phyloP scores from a whole-genome alignment of 805 yeast genomes.

The Metschnikowia noctiluminum region DNA sequence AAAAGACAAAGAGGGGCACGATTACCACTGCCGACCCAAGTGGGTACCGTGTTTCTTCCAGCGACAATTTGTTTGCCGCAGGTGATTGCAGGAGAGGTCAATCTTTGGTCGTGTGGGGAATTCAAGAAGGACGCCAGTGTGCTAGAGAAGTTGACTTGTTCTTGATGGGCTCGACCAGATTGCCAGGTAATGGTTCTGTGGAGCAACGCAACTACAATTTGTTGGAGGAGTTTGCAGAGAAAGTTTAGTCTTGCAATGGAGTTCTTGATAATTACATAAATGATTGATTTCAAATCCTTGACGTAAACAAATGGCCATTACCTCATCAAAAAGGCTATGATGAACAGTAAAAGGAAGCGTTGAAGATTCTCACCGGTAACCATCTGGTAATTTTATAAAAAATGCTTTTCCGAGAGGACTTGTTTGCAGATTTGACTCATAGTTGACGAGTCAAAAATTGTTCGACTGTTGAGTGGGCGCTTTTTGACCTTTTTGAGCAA shows the following conservation, averaged over 20 bases:
- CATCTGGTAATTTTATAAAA: no score
- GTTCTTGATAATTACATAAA: no score
- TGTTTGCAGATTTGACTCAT: no score
- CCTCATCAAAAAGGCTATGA: no score
- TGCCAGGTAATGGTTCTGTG: constrained; percentile 94
- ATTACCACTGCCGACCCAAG: constrained; percentile 59
- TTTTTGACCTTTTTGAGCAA: no score
- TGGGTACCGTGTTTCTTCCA: constrained; percentile 62
- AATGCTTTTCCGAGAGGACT: no score
- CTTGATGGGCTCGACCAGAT: constrained; percentile 72
- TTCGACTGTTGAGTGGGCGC: no score
- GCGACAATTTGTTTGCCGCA: constrained; percentile 81
- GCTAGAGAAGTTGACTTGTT: constrained; percentile 87
- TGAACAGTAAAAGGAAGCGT: no score
- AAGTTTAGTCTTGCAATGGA: constrained; percentile 44
- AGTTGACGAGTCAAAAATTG: no score
- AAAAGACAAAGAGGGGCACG: constrained; percentile 82
- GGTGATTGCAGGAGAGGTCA: constrained; percentile 99
- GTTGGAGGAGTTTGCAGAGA: constrained; percentile 71
- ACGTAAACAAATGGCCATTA: no score
- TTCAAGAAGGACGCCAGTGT: constrained; percentile 98
- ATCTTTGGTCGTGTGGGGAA: constrained; percentile 98
- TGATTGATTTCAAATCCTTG: no score
- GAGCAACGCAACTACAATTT: constrained; percentile 78
- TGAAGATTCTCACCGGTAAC: no score